Percentiles rank a stretch among this genome's conserved stretches.
These are phyloP conservation scores for Trichophyton rubrum DNA, from an alignment of 2,329 filamentous ascomycete species.

Conservation along the genomic window DNA sequence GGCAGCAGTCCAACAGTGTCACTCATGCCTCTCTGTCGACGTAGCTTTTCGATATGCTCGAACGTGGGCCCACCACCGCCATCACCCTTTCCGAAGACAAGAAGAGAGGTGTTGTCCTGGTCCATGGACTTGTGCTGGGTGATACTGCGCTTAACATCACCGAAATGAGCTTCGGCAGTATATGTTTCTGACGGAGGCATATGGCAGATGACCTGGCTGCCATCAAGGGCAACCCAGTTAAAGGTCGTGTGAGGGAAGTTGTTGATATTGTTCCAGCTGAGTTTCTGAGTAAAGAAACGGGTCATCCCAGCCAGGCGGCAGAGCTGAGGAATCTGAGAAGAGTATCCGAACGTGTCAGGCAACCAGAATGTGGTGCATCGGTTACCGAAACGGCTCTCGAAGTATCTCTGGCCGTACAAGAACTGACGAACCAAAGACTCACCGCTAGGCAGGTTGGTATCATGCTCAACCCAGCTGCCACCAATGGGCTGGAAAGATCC, in stretches of 20 bases:
- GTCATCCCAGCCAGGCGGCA: conserved; percentile 92
- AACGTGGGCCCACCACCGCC: conserved; percentile 91
- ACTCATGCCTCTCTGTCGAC: conserved; percentile 79
- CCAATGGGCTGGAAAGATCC: conserved; percentile 90
- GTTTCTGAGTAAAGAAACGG: conserved; percentile 92
- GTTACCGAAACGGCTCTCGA: conserved; percentile 81
- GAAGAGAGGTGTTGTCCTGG: conserved; percentile 75
- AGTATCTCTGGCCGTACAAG: conserved; percentile 87
- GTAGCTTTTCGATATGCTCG: conserved; percentile 86
- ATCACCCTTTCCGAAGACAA: conserved; percentile 94
- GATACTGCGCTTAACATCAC: conserved; percentile 80
- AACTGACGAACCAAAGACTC: conserved; percentile 92
- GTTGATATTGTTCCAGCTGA: conserved; percentile 99
- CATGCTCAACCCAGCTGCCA: conserved; percentile 97
- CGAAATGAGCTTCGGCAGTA: conserved; percentile 86
- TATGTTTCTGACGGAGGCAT: conserved; percentile 96
- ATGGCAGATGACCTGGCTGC: conserved; percentile 92
- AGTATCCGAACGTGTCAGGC: conserved; percentile 96
- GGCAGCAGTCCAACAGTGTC: conserved; percentile 76
- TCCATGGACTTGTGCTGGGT: conserved; percentile 92
- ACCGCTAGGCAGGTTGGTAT: conserved; percentile 92
- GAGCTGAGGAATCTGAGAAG: conserved; percentile 82
- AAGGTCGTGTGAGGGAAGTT: conserved; percentile 98
- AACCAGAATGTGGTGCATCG: conserved; percentile 92
- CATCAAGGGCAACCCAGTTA: conserved; percentile 94